These are phyloP conservation scores for Leccinum aurantiacum DNA, from an alignment of 768 basidiomycete genomes.

Conservation along the genomic window DNA sequence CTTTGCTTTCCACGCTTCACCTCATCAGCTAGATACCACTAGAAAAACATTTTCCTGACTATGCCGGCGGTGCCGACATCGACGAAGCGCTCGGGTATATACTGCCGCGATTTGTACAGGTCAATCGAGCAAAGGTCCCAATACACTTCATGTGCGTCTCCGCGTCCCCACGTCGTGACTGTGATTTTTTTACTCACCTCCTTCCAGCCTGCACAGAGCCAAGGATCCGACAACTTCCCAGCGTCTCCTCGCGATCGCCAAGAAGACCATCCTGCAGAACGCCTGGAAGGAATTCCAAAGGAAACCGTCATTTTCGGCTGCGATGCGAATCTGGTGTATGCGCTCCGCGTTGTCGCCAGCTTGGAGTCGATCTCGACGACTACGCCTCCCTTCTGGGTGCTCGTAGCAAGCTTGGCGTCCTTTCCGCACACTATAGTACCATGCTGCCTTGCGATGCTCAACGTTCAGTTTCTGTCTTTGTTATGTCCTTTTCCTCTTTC, in stretches of 20 bases:
- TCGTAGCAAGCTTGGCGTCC: background rate
- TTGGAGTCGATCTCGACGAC: background rate
- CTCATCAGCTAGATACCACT: conserved; percentile 1
- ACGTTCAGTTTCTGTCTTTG: background rate
- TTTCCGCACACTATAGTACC: background rate
- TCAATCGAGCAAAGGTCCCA: background rate
- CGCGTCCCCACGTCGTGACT: background rate
- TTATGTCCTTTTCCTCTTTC: background rate
- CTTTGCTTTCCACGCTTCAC: background rate
- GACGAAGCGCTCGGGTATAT: background rate
- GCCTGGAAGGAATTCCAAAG: background rate
- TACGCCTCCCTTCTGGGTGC: background rate
- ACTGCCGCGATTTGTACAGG: background rate
- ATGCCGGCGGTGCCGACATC: background rate
- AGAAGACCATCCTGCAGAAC: background rate
- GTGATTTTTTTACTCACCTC: background rate
- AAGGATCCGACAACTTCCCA: background rate
- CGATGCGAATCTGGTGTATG: background rate
- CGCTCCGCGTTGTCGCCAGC: background rate
- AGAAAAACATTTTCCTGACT: background rate
- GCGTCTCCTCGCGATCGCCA: background rate
- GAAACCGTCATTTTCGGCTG: background rate
- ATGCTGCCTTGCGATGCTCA: background rate
- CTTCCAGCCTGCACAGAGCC: background rate
- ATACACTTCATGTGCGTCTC: background rate